These are phyloP conservation scores for Biscogniauxia marginata DNA, from an alignment of 2,329 filamentous ascomycete species.

Conservation along the genomic window DNA sequence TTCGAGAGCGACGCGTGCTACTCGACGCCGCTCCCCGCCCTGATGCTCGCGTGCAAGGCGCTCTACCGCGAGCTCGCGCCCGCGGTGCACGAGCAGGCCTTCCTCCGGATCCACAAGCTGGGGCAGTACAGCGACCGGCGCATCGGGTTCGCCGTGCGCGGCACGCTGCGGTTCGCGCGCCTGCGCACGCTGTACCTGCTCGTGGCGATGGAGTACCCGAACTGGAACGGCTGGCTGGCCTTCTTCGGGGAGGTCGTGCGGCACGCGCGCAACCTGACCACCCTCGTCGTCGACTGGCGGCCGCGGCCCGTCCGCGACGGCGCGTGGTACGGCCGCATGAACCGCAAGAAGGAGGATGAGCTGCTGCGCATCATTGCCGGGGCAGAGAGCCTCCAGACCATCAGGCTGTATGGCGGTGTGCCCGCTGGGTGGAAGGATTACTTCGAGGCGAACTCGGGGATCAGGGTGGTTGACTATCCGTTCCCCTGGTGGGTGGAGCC, in stretches of 20 bases:
- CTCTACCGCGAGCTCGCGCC: slow-evolving; percentile 20
- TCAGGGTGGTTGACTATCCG: slow-evolving; percentile 15
- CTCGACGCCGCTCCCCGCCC: slow-evolving; percentile 15
- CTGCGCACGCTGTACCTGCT: slow-evolving; percentile 27
- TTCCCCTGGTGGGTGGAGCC: slow-evolving; percentile 29
- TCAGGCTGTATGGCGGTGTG: slow-evolving; percentile 24
- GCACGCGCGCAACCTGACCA: slow-evolving; percentile 15
- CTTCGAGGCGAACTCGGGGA: slow-evolving; percentile 8
- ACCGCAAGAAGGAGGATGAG: slow-evolving; percentile 25
- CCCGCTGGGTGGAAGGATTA: slow-evolving; percentile 17
- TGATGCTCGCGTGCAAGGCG: slow-evolving; percentile 23
- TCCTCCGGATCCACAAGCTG: slow-evolving; percentile 26
- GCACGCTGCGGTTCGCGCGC: slow-evolving; percentile 23
- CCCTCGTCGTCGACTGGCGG: slow-evolving; percentile 32
- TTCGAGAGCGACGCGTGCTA: slow-evolving; percentile 11
- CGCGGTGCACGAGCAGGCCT: slow-evolving; percentile 24
- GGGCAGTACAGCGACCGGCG: slow-evolving; percentile 20
- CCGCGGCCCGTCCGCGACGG: slow-evolving; percentile 16
- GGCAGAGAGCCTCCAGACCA: slow-evolving; percentile 13
- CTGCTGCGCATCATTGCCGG: slow-evolving; percentile 20
- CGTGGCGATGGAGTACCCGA: slow-evolving; percentile 27
- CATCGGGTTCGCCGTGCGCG: slow-evolving; percentile 30
- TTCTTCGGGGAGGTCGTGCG: slow-evolving; percentile 25
- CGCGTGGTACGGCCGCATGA: slow-evolving; percentile 14
- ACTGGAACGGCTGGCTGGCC: slow-evolving; percentile 33